Conservation (phyloP, 2,329 filamentous ascomycete species). For the Colletotrichum cordylinicola region DNA sequence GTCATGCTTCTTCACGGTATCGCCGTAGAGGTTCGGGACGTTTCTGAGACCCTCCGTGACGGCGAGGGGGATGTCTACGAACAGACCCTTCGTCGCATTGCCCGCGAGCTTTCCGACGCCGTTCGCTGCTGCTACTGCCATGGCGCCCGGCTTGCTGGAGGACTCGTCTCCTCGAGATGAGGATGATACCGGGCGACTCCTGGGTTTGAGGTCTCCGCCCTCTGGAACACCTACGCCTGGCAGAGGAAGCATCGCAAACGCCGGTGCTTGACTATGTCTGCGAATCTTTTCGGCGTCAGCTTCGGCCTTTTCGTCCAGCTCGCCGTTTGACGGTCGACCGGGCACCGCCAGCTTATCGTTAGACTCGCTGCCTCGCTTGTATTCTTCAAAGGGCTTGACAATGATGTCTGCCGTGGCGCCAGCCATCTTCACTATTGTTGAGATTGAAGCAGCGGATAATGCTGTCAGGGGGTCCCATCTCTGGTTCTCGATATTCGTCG, state of each 20-base stretch:
- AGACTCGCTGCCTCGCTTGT: slow-evolving; percentile 5
- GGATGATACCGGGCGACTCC: background rate
- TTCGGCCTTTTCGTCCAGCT: background rate
- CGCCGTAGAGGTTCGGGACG: slow-evolving; percentile 23
- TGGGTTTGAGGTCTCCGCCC: background rate
- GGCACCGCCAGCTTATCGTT: background rate
- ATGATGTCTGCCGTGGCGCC: slow-evolving; percentile 15
- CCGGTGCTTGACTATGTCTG: slow-evolving; percentile 3
- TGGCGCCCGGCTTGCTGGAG: background rate
- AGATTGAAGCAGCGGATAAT: slow-evolving; percentile 19
- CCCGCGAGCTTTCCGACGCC: slow-evolving; percentile 60
- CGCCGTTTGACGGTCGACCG: background rate
- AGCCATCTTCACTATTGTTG: slow-evolving; percentile 14
- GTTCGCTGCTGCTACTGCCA: slow-evolving; percentile 40
- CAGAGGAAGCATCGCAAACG: slow-evolving; percentile 10
- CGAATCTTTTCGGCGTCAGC: background rate
- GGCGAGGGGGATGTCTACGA: slow-evolving; percentile 34
- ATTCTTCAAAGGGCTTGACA: slow-evolving; percentile 7
- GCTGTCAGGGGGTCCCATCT: slow-evolving; percentile 24
- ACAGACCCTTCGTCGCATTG: slow-evolving; percentile 65
- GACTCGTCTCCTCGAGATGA: background rate
- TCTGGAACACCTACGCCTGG: slow-evolving; percentile 6
- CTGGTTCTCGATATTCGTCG: slow-evolving; percentile 16
- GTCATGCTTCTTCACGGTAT: slow-evolving; percentile 17
- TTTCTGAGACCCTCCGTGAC: slow-evolving; percentile 24